These are phyloP conservation scores for Penicillium polonicum DNA, from an alignment of 2,329 filamentous ascomycete genomes.

Conservation along the genomic window DNA sequence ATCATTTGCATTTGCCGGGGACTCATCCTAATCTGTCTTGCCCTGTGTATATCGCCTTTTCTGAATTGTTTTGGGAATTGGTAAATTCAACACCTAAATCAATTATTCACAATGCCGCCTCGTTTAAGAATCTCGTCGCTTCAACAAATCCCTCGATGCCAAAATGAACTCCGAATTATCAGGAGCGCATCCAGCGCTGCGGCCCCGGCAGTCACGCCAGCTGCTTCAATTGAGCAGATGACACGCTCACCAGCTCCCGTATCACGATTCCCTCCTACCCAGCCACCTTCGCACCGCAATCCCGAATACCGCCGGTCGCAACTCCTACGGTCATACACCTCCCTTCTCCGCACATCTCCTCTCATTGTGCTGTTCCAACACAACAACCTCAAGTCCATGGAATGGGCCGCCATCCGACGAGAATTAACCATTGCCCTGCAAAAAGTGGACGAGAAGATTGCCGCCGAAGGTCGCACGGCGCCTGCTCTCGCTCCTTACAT, in stretches of 20 bases:
- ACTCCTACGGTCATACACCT: conserved; percentile 81
- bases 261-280: conserved; percentile 59
- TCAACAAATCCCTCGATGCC: conserved; percentile 38
- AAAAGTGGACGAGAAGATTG: conserved; percentile 66
- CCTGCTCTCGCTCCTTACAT: conserved; percentile 58
- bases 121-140: conserved; percentile 48
- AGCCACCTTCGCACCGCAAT: conserved; percentile 84
- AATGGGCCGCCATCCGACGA: conserved; percentile 71
- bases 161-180: conserved; percentile 40
- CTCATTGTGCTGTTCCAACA: conserved; percentile 84
- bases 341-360: conserved; percentile 79
- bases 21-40: conserved; percentile 5
- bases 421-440: conserved; percentile 62
- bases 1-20: conserved; percentile 21
- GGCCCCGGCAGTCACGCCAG: conserved; percentile 52
- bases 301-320: conserved; percentile 89
- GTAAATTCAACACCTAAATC: conserved; percentile 1
- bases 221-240: conserved; percentile 53
- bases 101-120: conserved; percentile 51
- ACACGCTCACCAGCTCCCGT: conserved; percentile 46
- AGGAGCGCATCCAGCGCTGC: conserved; percentile 45
- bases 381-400: conserved; percentile 71
- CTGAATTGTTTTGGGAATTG: conserved; percentile 4
- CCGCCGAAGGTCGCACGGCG: conserved; percentile 52
- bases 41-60: conserved; percentile 1